Percentiles rank a stretch among this genome's conserved stretches.
These are phyloP conservation scores for Zygoascus ofunaensis DNA, from an alignment of 805 yeast genomes.

Conservation along the genomic window DNA sequence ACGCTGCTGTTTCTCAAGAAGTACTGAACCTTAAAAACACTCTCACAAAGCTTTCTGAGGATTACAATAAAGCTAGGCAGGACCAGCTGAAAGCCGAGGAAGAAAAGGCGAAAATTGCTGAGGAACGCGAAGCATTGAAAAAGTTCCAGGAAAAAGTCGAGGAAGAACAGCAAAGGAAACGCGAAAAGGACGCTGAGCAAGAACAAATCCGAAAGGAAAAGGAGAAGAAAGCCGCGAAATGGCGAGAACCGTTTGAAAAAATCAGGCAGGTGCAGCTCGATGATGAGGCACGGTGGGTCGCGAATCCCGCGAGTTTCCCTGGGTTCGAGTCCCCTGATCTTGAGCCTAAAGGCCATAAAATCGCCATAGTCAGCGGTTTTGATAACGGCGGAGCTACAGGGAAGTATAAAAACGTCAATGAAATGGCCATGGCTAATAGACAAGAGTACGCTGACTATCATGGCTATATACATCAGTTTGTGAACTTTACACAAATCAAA, in stretches of 20 bases:
- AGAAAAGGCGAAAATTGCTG: not conserved
- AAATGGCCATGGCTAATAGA: slow-evolving; percentile 19
- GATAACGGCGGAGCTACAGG: slow-evolving; percentile 2
- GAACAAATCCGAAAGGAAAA: not conserved
- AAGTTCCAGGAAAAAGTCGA: not conserved
- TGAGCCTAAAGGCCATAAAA: slow-evolving; percentile 2
- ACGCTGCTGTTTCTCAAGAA: not conserved
- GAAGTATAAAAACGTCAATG: not conserved
- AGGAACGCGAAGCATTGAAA: not conserved
- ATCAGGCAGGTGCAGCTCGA: not conserved
- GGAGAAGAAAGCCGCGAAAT: not conserved
- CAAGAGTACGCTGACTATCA: slow-evolving; percentile 25
- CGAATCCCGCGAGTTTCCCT: not conserved
- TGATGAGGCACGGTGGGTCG: not conserved
- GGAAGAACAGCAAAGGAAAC: not conserved
- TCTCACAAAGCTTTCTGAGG: not conserved
- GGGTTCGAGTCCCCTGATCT: not conserved
- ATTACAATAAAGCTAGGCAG: not conserved
- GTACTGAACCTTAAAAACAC: not conserved
- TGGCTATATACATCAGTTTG: slow-evolving; percentile 25
- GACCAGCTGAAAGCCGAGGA: not conserved
- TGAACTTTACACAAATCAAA: slow-evolving; percentile 17
- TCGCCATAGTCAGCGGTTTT: slow-evolving; percentile 7
- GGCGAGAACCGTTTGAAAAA: not conserved
- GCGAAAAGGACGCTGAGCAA: not conserved